Evolutionary conservation across 129 eudicot species (phyloP), one percentile per base, ranked within the genome.

Genomic region (Centaurea solstitialis): DNA sequence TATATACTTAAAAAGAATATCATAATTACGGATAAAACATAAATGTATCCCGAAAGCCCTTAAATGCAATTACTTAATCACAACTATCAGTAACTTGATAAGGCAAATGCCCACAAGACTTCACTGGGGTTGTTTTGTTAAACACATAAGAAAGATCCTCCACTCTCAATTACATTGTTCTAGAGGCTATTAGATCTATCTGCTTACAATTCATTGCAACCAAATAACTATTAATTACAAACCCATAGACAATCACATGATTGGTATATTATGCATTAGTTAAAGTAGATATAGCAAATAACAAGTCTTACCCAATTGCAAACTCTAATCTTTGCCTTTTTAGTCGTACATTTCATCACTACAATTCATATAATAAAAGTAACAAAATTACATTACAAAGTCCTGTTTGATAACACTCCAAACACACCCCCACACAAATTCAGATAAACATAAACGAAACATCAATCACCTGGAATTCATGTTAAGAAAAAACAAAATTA

Each of bases 101-200:
- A 37, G 90, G 77, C 85, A 89, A 83, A 77, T 90, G 93, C 68
- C 96, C 97, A 77, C 97, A 94, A 23, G 93, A 91, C 81, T 90
- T 94, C 38, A 84, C 82, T 0, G 98, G 98, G 39, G 97, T 94
- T 18, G 92, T 85, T 81, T 84, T 92, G 83, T 90, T 84, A 75
- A 94, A 80, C 83, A 88, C 80, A 50, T 79, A 86, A 7, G 92
- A 85, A 50, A 87, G 62, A 82, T 72, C 93, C 90, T 37, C 68
- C 91, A 80, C 84, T 79, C 38, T 85, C 83, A 61, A 65, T 81
- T 43, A 77, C 88, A 84, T 83, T 81, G 72, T 82, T 83, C 90
- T 90, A 87, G 13, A 88, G 39, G 78, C 87, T 82, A 65, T 74
- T 64, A 64, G 92, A 72, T 89, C 65, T 79, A 76, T 92, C 96